Base-by-base conservation (phyloP, 768 basidiomycete species). In the Collybia nuda region DNA sequence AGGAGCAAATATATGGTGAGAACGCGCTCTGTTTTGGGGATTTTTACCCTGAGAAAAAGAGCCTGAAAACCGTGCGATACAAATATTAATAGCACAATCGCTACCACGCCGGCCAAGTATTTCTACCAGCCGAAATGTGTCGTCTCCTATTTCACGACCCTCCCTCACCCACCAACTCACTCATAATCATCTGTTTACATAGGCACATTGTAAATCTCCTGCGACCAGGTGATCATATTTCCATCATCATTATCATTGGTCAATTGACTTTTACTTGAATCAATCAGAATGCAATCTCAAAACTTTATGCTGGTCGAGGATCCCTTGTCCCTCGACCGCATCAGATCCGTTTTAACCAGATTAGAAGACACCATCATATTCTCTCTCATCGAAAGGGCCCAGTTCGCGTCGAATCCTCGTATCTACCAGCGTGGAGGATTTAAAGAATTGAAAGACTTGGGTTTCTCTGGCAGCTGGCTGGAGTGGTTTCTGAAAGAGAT, bases 341-440 rank as follows among this genome's bases (percentile, higher is more conserved):
- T 99, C 60, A 78, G 97, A 50, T 84, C 84, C 18, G 88, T 94
- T 41, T 76, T 99, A 14, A 85, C 79, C 55, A 82, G 97, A 22
- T 82, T 99, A 19, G 97, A 99, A 65, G 97, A 99, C 60, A 99
- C 96, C 18, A 98, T 99, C 74, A 98, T 98, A 68, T 99, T 99
- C 67, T 86, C 82, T 44, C 80, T 98, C 50, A 99, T 99, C 61
- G 97, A 99, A 67, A 83, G 97, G 15, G 96, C 95, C 0, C 96
- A 98, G 65, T 99, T 98, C 63, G 93, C 93, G 0, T 88, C 92
- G 64, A 98, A 98, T 63, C 85, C 89, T 18, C 81, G 79, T 53
- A 95, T 97, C 51, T 99, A 99, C 71, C 75, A 85, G 46, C 78
- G 78, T 14, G 89, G 85, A 19, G 85, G 80, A 1, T 91, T 98